These are phyloP conservation scores for Mrakia frigida DNA, from an alignment of 768 basidiomycete genomes.

Conservation along the genomic window DNA sequence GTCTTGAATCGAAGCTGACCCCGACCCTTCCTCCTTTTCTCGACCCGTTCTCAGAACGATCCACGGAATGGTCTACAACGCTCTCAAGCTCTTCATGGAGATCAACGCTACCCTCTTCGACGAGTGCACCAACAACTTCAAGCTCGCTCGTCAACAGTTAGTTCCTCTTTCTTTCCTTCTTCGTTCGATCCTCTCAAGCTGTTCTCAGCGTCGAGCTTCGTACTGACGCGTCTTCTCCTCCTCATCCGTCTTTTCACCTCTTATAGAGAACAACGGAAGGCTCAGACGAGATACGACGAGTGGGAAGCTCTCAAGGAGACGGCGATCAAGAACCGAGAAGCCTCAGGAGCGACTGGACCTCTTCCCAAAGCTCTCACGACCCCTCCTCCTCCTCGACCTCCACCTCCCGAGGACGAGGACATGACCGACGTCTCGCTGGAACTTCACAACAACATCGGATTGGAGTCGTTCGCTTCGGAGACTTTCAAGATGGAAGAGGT, in stretches of 20 bases:
- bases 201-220: too few relatives aligned
- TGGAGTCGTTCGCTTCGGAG: conserved; percentile 37
- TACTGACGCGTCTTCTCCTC: background rate
- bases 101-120: conserved; percentile 96
- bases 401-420: conserved; percentile 72
- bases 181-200: background rate
- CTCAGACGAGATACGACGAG: conserved; percentile 74
- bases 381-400: conserved; percentile 69
- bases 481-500: conserved; percentile 79
- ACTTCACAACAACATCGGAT: conserved; percentile 49
- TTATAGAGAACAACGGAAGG: conserved; percentile 77
- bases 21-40: background rate
- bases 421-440: conserved; percentile 86
- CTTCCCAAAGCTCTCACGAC: conserved; percentile 68
- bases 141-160: conserved; percentile 75
- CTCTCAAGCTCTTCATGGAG: conserved; percentile 97
- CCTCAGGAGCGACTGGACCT: conserved; percentile 37
- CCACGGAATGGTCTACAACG: conserved; percentile 98
- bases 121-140: conserved; percentile 86
- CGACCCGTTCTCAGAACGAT: conserved; percentile 73
- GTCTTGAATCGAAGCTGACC: too few relatives aligned
- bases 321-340: conserved; percentile 55
- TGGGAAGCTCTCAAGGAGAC: conserved; percentile 81
- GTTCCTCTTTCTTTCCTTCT: conserved; percentile 42
- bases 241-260: background rate